Conservation (phyloP, 2,329 filamentous ascomycete species). For the Mycosphaerella sp. region DNA sequence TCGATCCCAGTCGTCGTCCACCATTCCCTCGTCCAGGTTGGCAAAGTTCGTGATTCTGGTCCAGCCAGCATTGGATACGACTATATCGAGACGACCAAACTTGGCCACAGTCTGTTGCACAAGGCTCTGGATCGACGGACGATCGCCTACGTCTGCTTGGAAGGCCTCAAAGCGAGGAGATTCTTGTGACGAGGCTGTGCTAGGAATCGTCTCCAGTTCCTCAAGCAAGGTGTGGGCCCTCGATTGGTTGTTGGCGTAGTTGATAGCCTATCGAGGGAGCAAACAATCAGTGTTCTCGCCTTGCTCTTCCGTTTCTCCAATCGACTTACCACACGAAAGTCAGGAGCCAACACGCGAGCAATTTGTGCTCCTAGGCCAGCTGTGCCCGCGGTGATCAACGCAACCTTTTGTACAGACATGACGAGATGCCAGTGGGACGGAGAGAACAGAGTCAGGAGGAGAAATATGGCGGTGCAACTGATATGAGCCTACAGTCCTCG, state of each 20-base stretch:
- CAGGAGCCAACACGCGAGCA: slow-evolving; percentile 42
- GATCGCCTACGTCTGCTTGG: slow-evolving; percentile 27
- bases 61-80: slow-evolving; percentile 40
- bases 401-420: slow-evolving; percentile 41
- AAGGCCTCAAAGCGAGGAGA: slow-evolving; percentile 24
- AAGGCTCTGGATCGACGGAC: slow-evolving; percentile 30
- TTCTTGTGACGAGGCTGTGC: slow-evolving; percentile 15
- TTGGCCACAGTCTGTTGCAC: slow-evolving; percentile 32
- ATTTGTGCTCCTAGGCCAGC: slow-evolving; percentile 46
- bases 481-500: not conserved
- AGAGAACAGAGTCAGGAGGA: not conserved
- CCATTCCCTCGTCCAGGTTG: slow-evolving; percentile 34
- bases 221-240: slow-evolving; percentile 38
- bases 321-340: slow-evolving; percentile 40
- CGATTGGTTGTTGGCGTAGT: slow-evolving; percentile 42
- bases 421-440: not conserved
- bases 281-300: slow-evolving; percentile 10
- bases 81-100: slow-evolving; percentile 37
- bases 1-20: slow-evolving; percentile 37
- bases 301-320: not conserved
- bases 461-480: not conserved
- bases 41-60: slow-evolving; percentile 32
- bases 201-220: slow-evolving; percentile 38
- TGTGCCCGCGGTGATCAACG: slow-evolving; percentile 46
- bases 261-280: slow-evolving; percentile 37